Evolutionary conservation across 768 basidiomycete species (phyloP), one percentile per base, ranked within the genome.

Genomic region (Symmetrospora coprosmae): DNA sequence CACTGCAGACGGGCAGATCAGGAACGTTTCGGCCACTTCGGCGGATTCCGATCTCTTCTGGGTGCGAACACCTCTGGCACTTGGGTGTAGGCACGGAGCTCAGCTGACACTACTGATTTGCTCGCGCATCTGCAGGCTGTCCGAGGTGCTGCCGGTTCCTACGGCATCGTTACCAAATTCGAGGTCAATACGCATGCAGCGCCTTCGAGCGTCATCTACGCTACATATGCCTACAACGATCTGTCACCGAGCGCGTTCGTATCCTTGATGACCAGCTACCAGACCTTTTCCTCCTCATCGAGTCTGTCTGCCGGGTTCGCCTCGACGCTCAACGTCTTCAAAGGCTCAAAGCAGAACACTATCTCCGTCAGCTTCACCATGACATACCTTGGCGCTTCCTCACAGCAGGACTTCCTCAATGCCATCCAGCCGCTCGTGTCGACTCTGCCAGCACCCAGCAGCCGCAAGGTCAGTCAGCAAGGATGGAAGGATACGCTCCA

Each of bases 141-240:
- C 17, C 45, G 45, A 14, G 45, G 45, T 21, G 45, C 45, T 14
- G 45, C 11, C 45, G 45, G 45, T 25, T 47, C 45, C 13, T 47
- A n/a, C 25, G 45, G 45, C 25, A 27, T 47, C 16, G 16, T 47
- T 11, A 47, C 45, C 16, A 21, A 13, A 9, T 47, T 17, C 17
- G 23, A 9, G 11, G 11, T 47, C 45, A 47, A 25, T 11, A 47
- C 45, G 11, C 17, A 47, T 9, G 17, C 45, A 11, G 25, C 16
- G 23, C 45, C 45, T 13, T 23, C 64, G 0, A 63, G 33, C 28
- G 63, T 58, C 34, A 62, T 64, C 49, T 37, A 39, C 53, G 60
- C 31, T 19, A 33, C 11, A n/a, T 68, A 66, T 51, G 53, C 55
- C 48, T 68, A 30, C 25, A 17, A 50, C 49, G 23, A 49, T 21